These are phyloP conservation scores for Azolla pinnata DNA, from an alignment of 75 land plant genomes.

Conservation along the genomic window DNA sequence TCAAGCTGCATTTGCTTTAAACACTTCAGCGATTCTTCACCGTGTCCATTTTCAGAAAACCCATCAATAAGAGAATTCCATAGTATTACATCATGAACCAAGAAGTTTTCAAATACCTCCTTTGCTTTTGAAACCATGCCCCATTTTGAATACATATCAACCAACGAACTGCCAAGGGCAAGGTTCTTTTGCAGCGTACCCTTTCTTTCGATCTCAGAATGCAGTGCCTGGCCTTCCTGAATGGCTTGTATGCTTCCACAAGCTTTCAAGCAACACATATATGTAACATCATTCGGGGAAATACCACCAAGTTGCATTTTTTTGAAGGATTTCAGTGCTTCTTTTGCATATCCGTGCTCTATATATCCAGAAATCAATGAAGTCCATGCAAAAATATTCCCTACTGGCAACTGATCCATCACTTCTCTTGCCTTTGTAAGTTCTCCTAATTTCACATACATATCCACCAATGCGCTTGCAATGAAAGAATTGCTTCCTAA, in stretches of 20 bases:
- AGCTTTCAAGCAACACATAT: constrained; percentile 1
- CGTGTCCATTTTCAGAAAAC: constrained; percentile 14
- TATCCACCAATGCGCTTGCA: constrained; percentile 1
- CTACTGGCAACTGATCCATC: constrained; percentile 1
- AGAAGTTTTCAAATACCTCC: constrained; percentile 8
- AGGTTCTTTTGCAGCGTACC: constrained; percentile 11
- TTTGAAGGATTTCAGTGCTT: constrained; percentile 5
- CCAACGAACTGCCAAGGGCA: constrained; percentile 9
- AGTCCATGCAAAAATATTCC: constrained; percentile 9
- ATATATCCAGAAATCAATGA: constrained; percentile 11
- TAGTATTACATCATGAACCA: constrained; percentile 8
- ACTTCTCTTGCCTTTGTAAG: constrained; percentile 1
- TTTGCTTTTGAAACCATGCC: constrained; percentile 9
- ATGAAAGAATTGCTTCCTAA: background rate
- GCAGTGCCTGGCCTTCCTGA: background rate
- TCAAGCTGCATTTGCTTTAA: constrained; percentile 15
- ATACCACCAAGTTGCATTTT: constrained; percentile 7
- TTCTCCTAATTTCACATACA: background rate
- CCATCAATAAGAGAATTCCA: constrained; percentile 18
- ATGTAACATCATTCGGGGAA: constrained; percentile 10
- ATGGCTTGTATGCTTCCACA: constrained; percentile 4
- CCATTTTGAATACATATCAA: constrained; percentile 23
- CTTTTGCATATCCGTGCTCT: constrained; percentile 7
- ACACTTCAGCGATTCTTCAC: constrained; percentile 6
- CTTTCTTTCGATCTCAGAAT: constrained; percentile 4